A percentile compares a stretch with the other conserved stretches of the same genome.
These are phyloP conservation scores for Leishmania aethiopica DNA, from an alignment of 208 protist genomes.

Conservation along the genomic window DNA sequence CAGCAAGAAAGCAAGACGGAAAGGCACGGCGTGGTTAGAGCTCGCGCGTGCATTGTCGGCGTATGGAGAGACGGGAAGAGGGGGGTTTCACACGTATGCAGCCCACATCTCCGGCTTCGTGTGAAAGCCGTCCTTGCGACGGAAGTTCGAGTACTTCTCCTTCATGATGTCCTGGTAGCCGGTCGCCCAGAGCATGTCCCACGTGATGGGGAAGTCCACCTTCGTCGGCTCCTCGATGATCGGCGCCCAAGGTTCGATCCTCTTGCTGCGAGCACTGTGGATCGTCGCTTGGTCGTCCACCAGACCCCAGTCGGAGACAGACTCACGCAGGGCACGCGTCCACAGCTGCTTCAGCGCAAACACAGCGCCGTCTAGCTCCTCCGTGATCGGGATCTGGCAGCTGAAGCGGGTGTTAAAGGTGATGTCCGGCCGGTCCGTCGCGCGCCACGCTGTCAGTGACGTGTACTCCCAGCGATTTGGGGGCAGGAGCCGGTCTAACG, in stretches of 20 bases:
- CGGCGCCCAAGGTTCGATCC: constrained; percentile 90
- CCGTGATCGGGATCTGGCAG: constrained; percentile 87
- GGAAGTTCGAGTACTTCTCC: constrained; percentile 79
- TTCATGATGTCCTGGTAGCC: constrained; percentile 90
- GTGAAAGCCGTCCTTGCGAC: constrained; percentile 86
- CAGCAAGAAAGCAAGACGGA: neutral
- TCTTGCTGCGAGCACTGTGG: constrained; percentile 69
- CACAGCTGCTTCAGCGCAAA: constrained; percentile 91
- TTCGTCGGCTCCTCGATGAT: constrained; percentile 89
- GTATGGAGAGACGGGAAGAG: neutral
- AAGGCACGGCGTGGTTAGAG: neutral
- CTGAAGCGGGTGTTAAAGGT: constrained; percentile 90
- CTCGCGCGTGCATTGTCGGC: neutral
- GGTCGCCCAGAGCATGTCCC: constrained; percentile 90
- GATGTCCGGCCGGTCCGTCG: constrained; percentile 82
- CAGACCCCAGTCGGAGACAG: constrained; percentile 78
- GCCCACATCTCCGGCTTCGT: constrained; percentile 86
- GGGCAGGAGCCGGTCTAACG: constrained; percentile 76
- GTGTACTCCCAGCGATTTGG: constrained; percentile 92
- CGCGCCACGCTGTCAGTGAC: constrained; percentile 77
- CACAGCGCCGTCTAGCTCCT: constrained; percentile 83
- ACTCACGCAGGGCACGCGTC: constrained; percentile 80
- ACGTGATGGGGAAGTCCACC: constrained; percentile 85
- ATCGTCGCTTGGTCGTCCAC: constrained; percentile 77
- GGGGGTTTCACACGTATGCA: constrained; percentile 61